phyloP scores from a whole-genome alignment of 1,284 basidiomycete species.

The Porodaedalea pini region DNA sequence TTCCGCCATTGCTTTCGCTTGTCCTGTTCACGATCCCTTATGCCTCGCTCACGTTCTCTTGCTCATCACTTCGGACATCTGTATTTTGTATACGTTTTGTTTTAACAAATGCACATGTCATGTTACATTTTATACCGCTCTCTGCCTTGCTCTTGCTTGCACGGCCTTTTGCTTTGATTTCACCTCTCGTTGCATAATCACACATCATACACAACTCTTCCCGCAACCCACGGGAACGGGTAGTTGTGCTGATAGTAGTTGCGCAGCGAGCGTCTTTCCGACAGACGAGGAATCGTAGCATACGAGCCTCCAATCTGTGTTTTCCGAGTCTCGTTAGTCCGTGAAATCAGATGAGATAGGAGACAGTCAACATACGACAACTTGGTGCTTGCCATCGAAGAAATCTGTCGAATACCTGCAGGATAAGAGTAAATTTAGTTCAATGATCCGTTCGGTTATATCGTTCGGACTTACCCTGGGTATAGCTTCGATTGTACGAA shows the following conservation, averaged over 20 bases:
- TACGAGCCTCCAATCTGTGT: slow-evolving; percentile 88
- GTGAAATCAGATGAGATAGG: neutral
- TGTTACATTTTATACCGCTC: too few species aligned
- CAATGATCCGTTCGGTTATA: neutral
- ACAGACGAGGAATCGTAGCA: slow-evolving; percentile 79
- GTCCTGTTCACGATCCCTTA: too few species aligned
- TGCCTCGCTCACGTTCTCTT: too few species aligned
- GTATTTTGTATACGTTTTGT: too few species aligned
- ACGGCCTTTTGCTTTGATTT: too few species aligned
- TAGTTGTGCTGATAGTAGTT: slow-evolving; percentile 87
- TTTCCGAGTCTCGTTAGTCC: slow-evolving; percentile 13
- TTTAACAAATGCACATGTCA: too few species aligned
- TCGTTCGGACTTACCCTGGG: slow-evolving; percentile 57
- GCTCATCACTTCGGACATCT: too few species aligned
- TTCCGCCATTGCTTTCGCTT: too few species aligned
- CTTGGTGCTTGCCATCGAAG: slow-evolving; percentile 80
- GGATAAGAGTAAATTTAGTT: neutral
- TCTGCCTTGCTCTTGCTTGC: too few species aligned
- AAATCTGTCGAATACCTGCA: slow-evolving; percentile 81
- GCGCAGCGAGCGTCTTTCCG: slow-evolving; percentile 69
- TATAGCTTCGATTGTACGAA: slow-evolving; percentile 77
- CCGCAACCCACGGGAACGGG: slow-evolving; percentile 71
- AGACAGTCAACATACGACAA: slow-evolving; percentile 61
- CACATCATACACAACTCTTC: slow-evolving; percentile 56
- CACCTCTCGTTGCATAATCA: too few species aligned